Evolutionary conservation across 1,139 yeast species (phyloP).

Genomic region (Yamadazyma triangularis): DNA sequence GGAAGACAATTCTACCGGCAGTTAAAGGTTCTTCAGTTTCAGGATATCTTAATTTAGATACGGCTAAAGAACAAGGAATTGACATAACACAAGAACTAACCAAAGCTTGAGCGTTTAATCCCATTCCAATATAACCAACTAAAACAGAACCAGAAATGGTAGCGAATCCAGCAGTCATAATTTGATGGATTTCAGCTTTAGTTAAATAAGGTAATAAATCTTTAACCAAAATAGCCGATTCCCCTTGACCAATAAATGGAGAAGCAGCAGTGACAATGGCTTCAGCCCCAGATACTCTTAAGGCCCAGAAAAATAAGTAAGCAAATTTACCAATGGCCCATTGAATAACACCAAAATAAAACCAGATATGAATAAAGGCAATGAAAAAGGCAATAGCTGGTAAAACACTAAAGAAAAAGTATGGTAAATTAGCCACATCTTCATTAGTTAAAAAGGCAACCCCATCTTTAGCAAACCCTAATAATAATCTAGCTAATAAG

Average conservation of each 20-base stretch:
- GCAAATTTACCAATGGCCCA: slow-evolving; percentile 63
- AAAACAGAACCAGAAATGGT: slow-evolving; percentile 66
- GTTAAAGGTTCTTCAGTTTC: slow-evolving; percentile 57
- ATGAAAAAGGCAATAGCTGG: slow-evolving; percentile 65
- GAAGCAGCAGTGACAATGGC: slow-evolving; percentile 68
- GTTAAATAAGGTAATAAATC: slow-evolving; percentile 60
- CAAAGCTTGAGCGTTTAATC: slow-evolving; percentile 60
- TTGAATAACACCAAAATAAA: slow-evolving; percentile 57
- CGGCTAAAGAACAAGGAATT: slow-evolving; percentile 63
- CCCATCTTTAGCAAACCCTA: slow-evolving; percentile 60
- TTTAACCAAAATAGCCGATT: slow-evolving; percentile 59
- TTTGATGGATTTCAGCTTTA: slow-evolving; percentile 60
- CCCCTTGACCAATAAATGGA: slow-evolving; percentile 69
- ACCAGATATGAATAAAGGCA: slow-evolving; percentile 59
- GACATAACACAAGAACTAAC: slow-evolving; percentile 70
- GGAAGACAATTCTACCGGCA: slow-evolving; percentile 44
- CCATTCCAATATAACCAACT: slow-evolving; percentile 62
- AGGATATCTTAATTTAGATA: slow-evolving; percentile 59
- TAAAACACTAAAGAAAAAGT: slow-evolving; percentile 57
- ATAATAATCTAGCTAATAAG: slow-evolving; percentile 52
- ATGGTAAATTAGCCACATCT: slow-evolving; percentile 34
- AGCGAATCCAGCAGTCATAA: slow-evolving; percentile 64
- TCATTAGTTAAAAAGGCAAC: slow-evolving; percentile 53
- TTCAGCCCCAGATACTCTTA: slow-evolving; percentile 62
- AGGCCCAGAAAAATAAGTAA: slow-evolving; percentile 56